Evolutionary conservation across 2,329 filamentous ascomycete species (phyloP).

Genomic region (Alternaria viburni): DNA sequence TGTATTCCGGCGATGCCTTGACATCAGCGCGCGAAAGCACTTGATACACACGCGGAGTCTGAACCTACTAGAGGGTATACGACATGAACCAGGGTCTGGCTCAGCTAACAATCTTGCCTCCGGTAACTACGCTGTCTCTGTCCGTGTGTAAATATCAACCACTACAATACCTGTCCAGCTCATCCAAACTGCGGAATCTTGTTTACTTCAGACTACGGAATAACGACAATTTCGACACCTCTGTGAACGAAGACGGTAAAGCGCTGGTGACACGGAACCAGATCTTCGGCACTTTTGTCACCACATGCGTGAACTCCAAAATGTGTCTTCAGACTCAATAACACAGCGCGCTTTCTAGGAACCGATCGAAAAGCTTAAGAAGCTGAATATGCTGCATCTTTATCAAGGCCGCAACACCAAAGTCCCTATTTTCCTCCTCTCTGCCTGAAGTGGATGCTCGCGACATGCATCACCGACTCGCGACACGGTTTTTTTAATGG

Average conservation of each 20-base stretch:
- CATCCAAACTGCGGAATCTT: neutral
- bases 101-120: neutral
- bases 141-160: neutral
- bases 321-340: neutral
- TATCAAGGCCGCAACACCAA: neutral
- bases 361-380: slow-evolving; percentile 2
- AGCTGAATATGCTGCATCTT: slow-evolving; percentile 8
- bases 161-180: neutral
- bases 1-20: slow-evolving; percentile 3
- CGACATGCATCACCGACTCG: neutral
- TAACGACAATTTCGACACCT: neutral
- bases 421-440: neutral
- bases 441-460: neutral
- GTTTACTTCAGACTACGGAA: neutral
- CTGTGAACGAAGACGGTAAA: neutral
- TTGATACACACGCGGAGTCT: slow-evolving; percentile 4
- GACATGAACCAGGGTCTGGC: neutral
- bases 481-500: slow-evolving; percentile 4
- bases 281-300: neutral
- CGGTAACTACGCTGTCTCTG: slow-evolving; percentile 3
- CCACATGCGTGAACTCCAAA: neutral
- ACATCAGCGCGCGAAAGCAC: slow-evolving; percentile 2
- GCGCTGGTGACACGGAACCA: neutral
- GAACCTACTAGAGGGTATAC: neutral
- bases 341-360: neutral